phyloP scores from a whole-genome alignment of 768 basidiomycete species.

The Lentinula detonsa region DNA sequence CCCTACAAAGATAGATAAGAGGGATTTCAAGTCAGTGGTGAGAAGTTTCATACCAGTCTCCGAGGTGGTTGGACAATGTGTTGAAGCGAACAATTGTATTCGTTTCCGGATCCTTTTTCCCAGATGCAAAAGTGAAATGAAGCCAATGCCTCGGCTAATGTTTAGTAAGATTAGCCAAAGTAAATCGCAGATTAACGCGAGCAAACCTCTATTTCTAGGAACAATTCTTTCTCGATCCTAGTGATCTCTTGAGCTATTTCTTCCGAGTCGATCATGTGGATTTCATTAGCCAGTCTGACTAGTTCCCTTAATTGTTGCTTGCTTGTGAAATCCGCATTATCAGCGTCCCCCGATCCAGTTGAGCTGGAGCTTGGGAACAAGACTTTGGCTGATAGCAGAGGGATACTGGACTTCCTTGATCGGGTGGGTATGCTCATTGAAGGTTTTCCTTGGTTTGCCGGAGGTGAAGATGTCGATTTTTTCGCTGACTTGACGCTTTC shows the following conservation, averaged over 20 bases:
- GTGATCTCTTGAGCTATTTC: constrained; percentile 87
- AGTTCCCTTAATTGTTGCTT: constrained; percentile 64
- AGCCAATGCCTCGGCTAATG: constrained; percentile 84
- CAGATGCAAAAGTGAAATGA: constrained; percentile 65
- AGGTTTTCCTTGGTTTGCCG: constrained; percentile 20
- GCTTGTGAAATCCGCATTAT: constrained; percentile 33
- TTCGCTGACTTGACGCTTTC: constrained; percentile 18
- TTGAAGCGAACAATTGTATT: constrained; percentile 76
- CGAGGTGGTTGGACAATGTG: constrained; percentile 74
- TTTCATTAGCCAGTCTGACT: constrained; percentile 47
- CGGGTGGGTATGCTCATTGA: constrained; percentile 24
- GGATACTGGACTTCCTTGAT: constrained; percentile 68
- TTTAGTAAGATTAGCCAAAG: background rate
- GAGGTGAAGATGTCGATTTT: constrained; percentile 11
- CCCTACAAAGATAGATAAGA: constrained; percentile 44
- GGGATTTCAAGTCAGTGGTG: background rate
- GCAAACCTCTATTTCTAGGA: constrained; percentile 71
- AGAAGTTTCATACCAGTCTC: constrained; percentile 57
- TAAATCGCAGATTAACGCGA: constrained; percentile 2
- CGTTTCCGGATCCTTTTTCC: constrained; percentile 54
- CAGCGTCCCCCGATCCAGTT: constrained; percentile 18
- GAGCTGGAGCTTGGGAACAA: constrained; percentile 29
- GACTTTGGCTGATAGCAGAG: constrained; percentile 37
- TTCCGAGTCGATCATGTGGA: constrained; percentile 50
- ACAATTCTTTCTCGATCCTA: constrained; percentile 59